Evolutionary conservation across 192 early-diverging fungal species (phyloP), one percentile per base, ranked within the genome.

Genomic region (Backusella australiensis): DNA sequence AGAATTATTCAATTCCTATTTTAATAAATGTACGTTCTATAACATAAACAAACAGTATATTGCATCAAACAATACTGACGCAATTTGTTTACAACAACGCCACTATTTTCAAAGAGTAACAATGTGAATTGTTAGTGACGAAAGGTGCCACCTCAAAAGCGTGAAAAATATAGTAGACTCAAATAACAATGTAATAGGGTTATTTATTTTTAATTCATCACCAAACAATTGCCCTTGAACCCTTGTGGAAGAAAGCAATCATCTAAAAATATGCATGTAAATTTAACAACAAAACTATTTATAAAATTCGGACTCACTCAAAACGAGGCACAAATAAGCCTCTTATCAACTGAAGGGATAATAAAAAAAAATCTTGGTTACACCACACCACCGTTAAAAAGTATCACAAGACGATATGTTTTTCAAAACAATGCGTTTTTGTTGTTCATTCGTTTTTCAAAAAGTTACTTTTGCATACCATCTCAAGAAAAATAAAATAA

Each of bases 281-380:
- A 63, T 63, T 63, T 63, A 63, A 63, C 56, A 63, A 63, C 3
- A 63, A 63, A 63, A n/a, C 23, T 63, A 63, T 63, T 63, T 63
- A 63, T 63, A 63, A 63, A 63, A 29, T n/a, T 29, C 26, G 56
- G 26, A 29, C 56, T 63, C 56, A 29, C n/a, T 26, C 23, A 63
- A 29, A 63, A 63, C 23, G 56, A 63, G 21, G 56, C 56, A 63
- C 56, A 63, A 63, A 63, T 59, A 63, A 63, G 56, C 56, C 56
- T 63, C 56, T 63, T 29, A 63, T 63, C 8, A 26, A 29, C 11
- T 63, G 56, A 29, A 63, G n/a, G 23, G n/a, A 29, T 14, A 26
- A 63, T 29, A 63, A 63, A 63, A 63, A 63, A 23, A 63, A 56
- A 1, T 9, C 2, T 23, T 26, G 53, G 53, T 59, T 59, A 59